Conservation (phyloP, 768 basidiomycete genomes). For the Auricularia cornea region DNA sequence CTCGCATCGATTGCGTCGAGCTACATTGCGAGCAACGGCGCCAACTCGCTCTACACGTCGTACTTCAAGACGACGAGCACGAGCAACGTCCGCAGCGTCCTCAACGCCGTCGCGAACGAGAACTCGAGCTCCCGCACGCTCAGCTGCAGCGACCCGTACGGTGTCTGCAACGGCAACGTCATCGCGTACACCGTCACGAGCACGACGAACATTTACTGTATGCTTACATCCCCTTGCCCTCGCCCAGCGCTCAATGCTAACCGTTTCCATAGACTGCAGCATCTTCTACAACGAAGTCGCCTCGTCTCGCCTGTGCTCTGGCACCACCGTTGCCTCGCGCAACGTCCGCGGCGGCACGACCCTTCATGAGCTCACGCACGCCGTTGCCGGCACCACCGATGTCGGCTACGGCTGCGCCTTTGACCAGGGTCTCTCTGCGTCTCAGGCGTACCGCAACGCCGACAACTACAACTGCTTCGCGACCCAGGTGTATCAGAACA, state of each 20-base stretch:
- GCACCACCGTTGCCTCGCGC: constrained; percentile 35
- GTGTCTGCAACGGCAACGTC: constrained; percentile 25
- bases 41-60: constrained; percentile 31
- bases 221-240: too few species aligned
- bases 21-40: constrained; percentile 31
- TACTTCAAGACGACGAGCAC: constrained; percentile 30
- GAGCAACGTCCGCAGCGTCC: constrained; percentile 27
- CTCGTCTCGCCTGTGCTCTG: constrained; percentile 30
- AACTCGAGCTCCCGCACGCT: constrained; percentile 34
- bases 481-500: constrained; percentile 38
- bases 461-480: constrained; percentile 36
- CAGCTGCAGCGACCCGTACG: constrained; percentile 33
- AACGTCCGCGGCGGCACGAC: constrained; percentile 40
- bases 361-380: constrained; percentile 42
- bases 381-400: constrained; percentile 33
- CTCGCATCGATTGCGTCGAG: constrained; percentile 26
- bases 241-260: background rate
- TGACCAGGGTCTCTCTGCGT: constrained; percentile 32
- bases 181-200: constrained; percentile 38
- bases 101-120: constrained; percentile 34
- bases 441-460: constrained; percentile 26
- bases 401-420: constrained; percentile 33
- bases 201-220: constrained; percentile 41
- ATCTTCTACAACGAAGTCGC: constrained; percentile 41
- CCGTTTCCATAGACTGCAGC: constrained; percentile 20